Conservation (phyloP, 805 yeast genomes). For the Wickerhamiella brachini region DNA sequence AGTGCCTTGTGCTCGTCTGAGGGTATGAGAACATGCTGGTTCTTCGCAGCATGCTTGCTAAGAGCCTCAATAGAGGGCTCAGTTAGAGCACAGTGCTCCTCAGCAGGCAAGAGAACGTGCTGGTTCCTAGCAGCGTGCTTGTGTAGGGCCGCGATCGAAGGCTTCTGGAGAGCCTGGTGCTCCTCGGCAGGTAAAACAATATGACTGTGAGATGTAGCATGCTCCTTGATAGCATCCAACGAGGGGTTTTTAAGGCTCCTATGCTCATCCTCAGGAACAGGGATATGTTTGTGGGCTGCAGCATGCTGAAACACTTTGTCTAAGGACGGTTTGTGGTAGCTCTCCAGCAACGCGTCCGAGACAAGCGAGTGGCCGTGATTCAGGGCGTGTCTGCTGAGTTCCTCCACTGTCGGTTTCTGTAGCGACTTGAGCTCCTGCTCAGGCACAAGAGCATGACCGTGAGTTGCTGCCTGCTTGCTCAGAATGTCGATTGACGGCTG, state of each 20-base stretch:
- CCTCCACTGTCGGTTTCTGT: not conserved
- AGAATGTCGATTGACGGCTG: not conserved
- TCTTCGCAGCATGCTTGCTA: slow-evolving; percentile 9
- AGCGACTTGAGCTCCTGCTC: slow-evolving; percentile 9
- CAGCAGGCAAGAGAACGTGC: slow-evolving; percentile 13
- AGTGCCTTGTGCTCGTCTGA: not conserved
- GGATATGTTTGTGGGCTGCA: slow-evolving; percentile 6
- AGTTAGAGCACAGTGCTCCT: slow-evolving; percentile 16
- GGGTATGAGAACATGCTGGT: not conserved
- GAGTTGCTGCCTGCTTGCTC: slow-evolving; percentile 11
- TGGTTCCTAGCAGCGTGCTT: slow-evolving; percentile 4
- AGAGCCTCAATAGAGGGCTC: slow-evolving; percentile 3
- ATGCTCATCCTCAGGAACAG: slow-evolving; percentile 14
- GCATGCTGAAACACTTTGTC: not conserved
- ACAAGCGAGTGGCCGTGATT: not conserved
- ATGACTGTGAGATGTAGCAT: not conserved
- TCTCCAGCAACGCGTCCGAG: not conserved
- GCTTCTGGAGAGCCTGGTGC: slow-evolving; percentile 1
- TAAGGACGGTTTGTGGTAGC: slow-evolving; percentile 4
- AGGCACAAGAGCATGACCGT: slow-evolving; percentile 8
- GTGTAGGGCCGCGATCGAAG: slow-evolving; percentile 6
- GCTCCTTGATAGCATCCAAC: not conserved
- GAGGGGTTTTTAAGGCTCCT: not conserved
- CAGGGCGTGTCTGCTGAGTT: not conserved
- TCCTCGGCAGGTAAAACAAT: slow-evolving; percentile 16